Conservation (phyloP, 176 grass and related monocot genomes). For the Stipa capillata region DNA sequence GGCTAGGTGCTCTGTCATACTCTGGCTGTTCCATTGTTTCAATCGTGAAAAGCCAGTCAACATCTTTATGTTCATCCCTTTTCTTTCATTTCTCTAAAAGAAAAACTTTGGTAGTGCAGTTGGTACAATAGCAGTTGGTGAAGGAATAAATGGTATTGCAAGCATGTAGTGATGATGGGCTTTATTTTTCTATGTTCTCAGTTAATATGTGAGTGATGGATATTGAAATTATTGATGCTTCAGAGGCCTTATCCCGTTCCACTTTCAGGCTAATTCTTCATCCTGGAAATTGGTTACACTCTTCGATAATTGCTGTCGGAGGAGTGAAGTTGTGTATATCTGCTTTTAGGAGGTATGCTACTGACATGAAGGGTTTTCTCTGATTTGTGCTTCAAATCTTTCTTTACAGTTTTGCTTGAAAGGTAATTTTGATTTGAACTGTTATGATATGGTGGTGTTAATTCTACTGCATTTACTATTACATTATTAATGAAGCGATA, state of each 20-base stretch:
- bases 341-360: constrained; percentile 26
- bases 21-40: constrained; percentile 8
- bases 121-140: constrained; percentile 11
- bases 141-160: constrained; percentile 17
- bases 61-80: neutral
- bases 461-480: neutral
- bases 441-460: neutral
- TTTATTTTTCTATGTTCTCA: constrained; percentile 7
- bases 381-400: neutral
- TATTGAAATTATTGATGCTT: neutral
- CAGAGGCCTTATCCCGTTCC: neutral
- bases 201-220: neutral
- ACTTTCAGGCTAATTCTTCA: constrained; percentile 15
- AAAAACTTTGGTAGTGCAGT: neutral
- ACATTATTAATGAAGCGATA: neutral
- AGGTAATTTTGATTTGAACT: neutral
- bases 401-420: too few relatives aligned
- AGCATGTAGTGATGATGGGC: neutral
- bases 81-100: neutral
- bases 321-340: neutral
- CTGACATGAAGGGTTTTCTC: neutral
- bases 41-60: neutral
- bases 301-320: neutral
- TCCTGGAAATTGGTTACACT: neutral
- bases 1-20: constrained; percentile 11